A percentile compares a stretch with the other conserved stretches of the same genome.
phyloP scores from a whole-genome alignment of 2,329 filamentous ascomycete species.

The Nigrospora sphaerica region DNA sequence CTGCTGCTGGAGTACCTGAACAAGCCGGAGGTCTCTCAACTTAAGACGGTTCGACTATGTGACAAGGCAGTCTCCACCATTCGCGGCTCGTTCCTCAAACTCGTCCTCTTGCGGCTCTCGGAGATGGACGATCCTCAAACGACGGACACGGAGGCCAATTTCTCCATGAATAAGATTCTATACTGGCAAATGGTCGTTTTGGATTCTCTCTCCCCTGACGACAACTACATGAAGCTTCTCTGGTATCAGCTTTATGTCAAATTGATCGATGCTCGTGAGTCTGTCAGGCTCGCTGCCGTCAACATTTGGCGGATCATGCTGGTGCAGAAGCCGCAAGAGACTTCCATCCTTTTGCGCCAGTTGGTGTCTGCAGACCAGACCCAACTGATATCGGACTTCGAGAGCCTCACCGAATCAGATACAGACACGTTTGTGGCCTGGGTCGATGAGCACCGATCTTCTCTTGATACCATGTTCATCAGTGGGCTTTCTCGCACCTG shows the following conservation, averaged over 20 bases:
- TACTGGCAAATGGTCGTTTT: constrained; percentile 96
- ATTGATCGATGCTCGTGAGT: constrained; percentile 61
- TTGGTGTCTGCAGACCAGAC: constrained; percentile 64
- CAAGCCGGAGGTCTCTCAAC: constrained; percentile 67
- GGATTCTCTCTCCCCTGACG: constrained; percentile 67
- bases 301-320: constrained; percentile 87
- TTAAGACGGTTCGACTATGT: constrained; percentile 89
- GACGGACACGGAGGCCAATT: constrained; percentile 54
- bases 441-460: constrained; percentile 75
- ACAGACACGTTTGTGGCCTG: constrained; percentile 82
- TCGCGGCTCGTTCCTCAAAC: constrained; percentile 67
- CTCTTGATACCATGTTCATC: constrained; percentile 77
- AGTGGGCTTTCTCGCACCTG: constrained; percentile 73
- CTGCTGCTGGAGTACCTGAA: constrained; percentile 83
- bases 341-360: constrained; percentile 64
- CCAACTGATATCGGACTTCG: constrained; percentile 68
- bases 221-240: constrained; percentile 76
- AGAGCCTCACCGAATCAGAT: constrained; percentile 79
- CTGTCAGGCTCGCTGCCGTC: constrained; percentile 68
- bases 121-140: constrained; percentile 65
- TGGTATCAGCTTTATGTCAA: constrained; percentile 93
- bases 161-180: constrained; percentile 75
- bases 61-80: constrained; percentile 74
- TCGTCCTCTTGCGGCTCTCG: constrained; percentile 74
- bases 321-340: constrained; percentile 86